Conservation (phyloP, 352 stramenopile genomes). For the Phytophthora cryptogea region DNA sequence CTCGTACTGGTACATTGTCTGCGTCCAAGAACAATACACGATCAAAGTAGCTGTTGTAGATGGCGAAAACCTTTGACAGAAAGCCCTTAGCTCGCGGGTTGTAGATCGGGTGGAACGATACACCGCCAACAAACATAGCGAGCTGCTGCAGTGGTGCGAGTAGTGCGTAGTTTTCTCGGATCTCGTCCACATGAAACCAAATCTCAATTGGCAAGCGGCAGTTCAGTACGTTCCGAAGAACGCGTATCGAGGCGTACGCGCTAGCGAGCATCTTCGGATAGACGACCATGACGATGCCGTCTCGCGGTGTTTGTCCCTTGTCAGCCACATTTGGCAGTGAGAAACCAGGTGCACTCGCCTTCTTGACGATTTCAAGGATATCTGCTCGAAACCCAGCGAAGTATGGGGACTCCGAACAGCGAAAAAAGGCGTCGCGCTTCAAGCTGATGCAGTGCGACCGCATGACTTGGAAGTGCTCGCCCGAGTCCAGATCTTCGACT, state of each 20-base stretch:
- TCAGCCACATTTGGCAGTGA: constrained; percentile 17
- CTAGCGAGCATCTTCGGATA: constrained; percentile 51
- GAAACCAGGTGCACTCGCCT: constrained; percentile 20
- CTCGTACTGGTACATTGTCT: constrained; percentile 51
- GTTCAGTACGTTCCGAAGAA: constrained; percentile 34
- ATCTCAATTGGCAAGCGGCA: constrained; percentile 58
- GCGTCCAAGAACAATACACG: constrained; percentile 58
- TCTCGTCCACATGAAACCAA: constrained; percentile 47
- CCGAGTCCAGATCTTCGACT: constrained; percentile 32
- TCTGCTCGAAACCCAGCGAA: constrained; percentile 42
- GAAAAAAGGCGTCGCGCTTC: constrained; percentile 33
- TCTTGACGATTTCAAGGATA: constrained; percentile 13
- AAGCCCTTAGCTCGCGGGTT: constrained; percentile 42
- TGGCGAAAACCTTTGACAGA: constrained; percentile 51
- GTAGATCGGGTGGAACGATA: constrained; percentile 40
- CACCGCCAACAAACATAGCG: constrained; percentile 16
- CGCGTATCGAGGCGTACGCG: constrained; percentile 38
- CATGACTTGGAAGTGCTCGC: constrained; percentile 40
- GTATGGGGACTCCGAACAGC: constrained; percentile 41
- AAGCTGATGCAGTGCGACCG: constrained; percentile 35
- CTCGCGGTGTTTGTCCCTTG: neutral
- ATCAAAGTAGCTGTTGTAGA: constrained; percentile 52
- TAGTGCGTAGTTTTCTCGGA: constrained; percentile 16
- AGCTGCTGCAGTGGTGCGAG: constrained; percentile 34
- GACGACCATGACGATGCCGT: constrained; percentile 54